Conservation (phyloP, 1,284 basidiomycete genomes). For the Rhodotorula sp. region DNA sequence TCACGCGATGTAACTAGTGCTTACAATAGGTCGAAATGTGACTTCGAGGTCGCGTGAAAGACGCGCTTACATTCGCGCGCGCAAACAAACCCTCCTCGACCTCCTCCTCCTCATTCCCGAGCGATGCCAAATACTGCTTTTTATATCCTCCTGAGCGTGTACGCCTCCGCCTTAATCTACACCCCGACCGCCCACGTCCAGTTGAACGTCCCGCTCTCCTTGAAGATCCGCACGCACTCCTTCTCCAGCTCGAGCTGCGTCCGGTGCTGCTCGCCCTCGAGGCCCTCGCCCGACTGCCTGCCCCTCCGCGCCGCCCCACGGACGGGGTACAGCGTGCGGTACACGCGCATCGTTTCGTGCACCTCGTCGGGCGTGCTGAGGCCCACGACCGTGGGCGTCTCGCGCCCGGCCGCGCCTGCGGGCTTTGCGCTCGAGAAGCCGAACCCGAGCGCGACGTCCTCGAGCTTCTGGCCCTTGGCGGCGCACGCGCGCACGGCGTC, state of each 20-base stretch:
- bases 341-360: conserved; percentile 39
- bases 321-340: conserved; percentile 24
- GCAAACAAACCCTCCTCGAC: background rate
- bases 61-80: too few species aligned
- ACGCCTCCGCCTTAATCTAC: background rate
- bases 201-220: conserved; percentile 28
- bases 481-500: conserved; percentile 39
- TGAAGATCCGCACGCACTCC: conserved; percentile 32
- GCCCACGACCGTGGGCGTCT: conserved; percentile 65
- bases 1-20: too few species aligned
- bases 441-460: conserved; percentile 72
- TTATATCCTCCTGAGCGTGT: background rate
- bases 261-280: conserved; percentile 11
- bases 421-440: conserved; percentile 59
- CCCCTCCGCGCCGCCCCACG: conserved; percentile 17
- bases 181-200: conserved; percentile 35
- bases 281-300: conserved; percentile 25
- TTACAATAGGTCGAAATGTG: too few species aligned
- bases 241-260: conserved; percentile 39
- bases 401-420: conserved; percentile 44
- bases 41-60: too few species aligned
- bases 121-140: background rate
- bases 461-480: conserved; percentile 51
- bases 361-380: conserved; percentile 52
- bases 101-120: background rate